Evolutionary conservation across 192 early-diverging fungal genomes (phyloP).

Genomic region (Linnemannia schmuckeri): DNA sequence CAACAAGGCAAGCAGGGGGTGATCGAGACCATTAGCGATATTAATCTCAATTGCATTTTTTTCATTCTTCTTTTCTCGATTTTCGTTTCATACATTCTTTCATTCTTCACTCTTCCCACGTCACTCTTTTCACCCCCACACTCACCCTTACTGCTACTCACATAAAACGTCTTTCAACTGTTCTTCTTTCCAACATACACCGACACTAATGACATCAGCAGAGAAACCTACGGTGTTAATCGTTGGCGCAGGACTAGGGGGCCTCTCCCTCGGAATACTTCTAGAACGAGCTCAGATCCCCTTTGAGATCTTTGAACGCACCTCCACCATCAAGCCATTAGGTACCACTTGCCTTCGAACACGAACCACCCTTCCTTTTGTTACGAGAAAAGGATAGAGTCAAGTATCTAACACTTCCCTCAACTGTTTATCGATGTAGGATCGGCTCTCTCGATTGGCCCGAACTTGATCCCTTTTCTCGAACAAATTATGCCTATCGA

Average conservation of each 20-base stretch:
- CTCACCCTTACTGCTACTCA: too few species aligned
- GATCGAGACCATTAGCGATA: too few species aligned
- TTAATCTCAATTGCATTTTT: too few species aligned
- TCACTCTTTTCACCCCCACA: too few species aligned
- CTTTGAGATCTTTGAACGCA: not conserved
- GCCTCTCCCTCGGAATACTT: not conserved
- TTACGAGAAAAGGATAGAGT: too few species aligned
- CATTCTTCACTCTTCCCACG: not conserved
- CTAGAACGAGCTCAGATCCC: not conserved
- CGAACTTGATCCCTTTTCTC: not conserved
- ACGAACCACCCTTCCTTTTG: too few species aligned
- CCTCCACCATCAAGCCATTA: not conserved
- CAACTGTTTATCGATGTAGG: not conserved
- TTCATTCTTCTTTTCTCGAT: not conserved
- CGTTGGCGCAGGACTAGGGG: not conserved
- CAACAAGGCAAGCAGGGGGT: too few species aligned
- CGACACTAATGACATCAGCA: not conserved
- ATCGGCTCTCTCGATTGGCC: not conserved
- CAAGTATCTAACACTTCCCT: too few species aligned
- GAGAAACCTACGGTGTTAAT: not conserved
- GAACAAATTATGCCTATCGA: constrained; percentile 14
- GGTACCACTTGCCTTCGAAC: not conserved
- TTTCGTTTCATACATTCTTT: not conserved
- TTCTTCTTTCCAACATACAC: not conserved
- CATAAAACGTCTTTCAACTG: too few species aligned